A percentile compares a stretch with the other conserved stretches of the same genome.
phyloP scores from a whole-genome alignment of 2,329 filamentous ascomycete genomes.

The Leptographium lundbergii region DNA sequence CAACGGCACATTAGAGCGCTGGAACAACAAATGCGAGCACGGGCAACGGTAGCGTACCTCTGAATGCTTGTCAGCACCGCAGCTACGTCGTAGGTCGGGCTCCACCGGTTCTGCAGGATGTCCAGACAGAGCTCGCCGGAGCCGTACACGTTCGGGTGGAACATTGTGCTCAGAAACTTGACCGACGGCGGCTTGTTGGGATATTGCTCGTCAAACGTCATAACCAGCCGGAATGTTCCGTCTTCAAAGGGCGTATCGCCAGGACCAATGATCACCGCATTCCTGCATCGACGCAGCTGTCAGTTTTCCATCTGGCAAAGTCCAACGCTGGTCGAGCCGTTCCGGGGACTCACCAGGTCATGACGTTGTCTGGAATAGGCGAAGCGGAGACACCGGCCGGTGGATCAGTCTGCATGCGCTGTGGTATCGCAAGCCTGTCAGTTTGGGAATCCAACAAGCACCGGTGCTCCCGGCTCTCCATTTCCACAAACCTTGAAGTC shows the following conservation, averaged over 20 bases:
- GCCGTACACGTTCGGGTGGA: slow-evolving; percentile 96
- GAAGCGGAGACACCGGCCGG: slow-evolving; percentile 94
- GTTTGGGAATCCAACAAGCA: neutral
- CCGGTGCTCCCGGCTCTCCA: neutral
- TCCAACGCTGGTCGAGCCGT: no score
- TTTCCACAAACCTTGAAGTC: slow-evolving; percentile 73
- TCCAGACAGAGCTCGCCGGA: slow-evolving; percentile 94
- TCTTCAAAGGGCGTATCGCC: slow-evolving; percentile 97
- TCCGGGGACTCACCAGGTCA: slow-evolving; percentile 60
- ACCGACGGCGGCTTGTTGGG: slow-evolving; percentile 96
- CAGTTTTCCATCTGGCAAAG: neutral
- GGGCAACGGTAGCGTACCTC: slow-evolving; percentile 43
- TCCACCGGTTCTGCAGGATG: slow-evolving; percentile 96
- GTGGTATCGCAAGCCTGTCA: slow-evolving; percentile 10
- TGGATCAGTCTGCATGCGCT: slow-evolving; percentile 99
- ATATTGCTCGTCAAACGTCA: slow-evolving; percentile 99
- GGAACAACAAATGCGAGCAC: neutral
- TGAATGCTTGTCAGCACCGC: slow-evolving; percentile 96
- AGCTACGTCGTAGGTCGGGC: slow-evolving; percentile 95
- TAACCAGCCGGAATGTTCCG: slow-evolving; percentile 91
- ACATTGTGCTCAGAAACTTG: slow-evolving; percentile 99
- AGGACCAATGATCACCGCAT: slow-evolving; percentile 94
- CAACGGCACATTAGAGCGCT: slow-evolving; percentile 17
- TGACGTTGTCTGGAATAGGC: slow-evolving; percentile 90
- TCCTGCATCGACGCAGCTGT: slow-evolving; percentile 43